Percentiles rank a stretch among this genome's conserved stretches.
These are phyloP conservation scores for Fusarium anthophilum DNA, from an alignment of 2,329 filamentous ascomycete species.

Conservation along the genomic window DNA sequence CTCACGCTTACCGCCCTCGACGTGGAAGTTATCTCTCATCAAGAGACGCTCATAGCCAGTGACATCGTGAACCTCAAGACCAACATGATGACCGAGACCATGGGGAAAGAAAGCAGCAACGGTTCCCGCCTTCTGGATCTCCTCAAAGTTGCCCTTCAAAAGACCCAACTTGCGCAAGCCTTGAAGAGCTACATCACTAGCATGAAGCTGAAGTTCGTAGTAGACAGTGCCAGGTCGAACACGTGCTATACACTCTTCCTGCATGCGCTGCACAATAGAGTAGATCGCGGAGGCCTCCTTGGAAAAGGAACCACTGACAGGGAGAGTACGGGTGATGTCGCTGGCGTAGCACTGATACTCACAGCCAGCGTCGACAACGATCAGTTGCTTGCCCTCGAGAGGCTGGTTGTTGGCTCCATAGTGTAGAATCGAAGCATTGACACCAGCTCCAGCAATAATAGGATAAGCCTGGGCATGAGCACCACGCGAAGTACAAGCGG, in stretches of 20 bases:
- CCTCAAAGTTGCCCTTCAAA: constrained; percentile 68
- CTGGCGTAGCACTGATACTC: constrained; percentile 89
- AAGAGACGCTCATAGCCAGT: constrained; percentile 52
- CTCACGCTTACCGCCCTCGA: constrained; percentile 53
- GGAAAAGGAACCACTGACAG: constrained; percentile 75
- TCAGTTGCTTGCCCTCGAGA: constrained; percentile 73
- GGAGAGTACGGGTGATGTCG: constrained; percentile 90
- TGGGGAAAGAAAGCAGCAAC: constrained; percentile 73
- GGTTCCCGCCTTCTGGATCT: constrained; percentile 63
- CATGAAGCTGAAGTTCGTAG: constrained; percentile 76
- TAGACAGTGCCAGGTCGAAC: constrained; percentile 76
- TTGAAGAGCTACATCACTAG: constrained; percentile 75
- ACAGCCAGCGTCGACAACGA: constrained; percentile 88
- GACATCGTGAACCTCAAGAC: constrained; percentile 72
- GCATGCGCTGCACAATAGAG: constrained; percentile 82
- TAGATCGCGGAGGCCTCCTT: constrained; percentile 78
- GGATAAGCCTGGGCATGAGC: constrained; percentile 85
- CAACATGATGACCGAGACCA: constrained; percentile 71
- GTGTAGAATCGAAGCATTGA: constrained; percentile 87
- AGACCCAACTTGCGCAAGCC: constrained; percentile 79
- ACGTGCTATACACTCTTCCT: constrained; percentile 74
- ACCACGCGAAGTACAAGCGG: constrained; percentile 75
- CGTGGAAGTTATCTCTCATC: constrained; percentile 41
- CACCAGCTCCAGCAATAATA: constrained; percentile 85
- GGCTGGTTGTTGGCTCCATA: constrained; percentile 83